A percentile compares a stretch with the other conserved stretches of the same genome.
Evolutionary conservation across 139 green algal genomes (phyloP).

Genomic region (Microglena sp.): DNA sequence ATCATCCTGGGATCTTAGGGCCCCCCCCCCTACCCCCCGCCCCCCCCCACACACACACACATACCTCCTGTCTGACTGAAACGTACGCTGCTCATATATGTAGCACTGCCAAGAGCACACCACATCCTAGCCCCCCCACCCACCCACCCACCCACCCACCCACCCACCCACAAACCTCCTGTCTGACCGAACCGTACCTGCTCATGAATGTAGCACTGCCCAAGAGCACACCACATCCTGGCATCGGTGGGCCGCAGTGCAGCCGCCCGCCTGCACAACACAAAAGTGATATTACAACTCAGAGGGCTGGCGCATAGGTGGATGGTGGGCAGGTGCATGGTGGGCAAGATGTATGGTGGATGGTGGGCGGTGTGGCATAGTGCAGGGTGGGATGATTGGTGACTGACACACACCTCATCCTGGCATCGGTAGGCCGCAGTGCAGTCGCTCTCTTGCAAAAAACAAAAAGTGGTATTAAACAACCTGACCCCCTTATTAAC

Average conservation of each 20-base stretch:
- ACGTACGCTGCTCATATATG: background rate
- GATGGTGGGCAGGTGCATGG: background rate
- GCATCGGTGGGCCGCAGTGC: constrained; percentile 75
- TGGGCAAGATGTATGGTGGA: background rate
- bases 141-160: too few relatives aligned
- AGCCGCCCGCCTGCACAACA: constrained; percentile 47
- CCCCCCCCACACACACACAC: background rate
- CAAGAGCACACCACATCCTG: constrained; percentile 97
- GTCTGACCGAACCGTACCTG: constrained; percentile 27
- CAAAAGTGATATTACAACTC: background rate
- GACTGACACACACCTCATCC: constrained; percentile 52
- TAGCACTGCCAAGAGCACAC: too few relatives aligned
- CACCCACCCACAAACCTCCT: background rate
- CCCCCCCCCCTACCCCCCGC: background rate
- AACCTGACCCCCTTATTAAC: too few relatives aligned
- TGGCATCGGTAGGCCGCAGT: constrained; percentile 71
- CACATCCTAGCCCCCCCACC: too few relatives aligned
- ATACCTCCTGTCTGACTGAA: background rate
- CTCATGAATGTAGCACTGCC: constrained; percentile 77
- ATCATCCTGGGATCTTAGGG: background rate
- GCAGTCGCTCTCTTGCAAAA: constrained; percentile 46
- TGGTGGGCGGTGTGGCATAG: background rate
- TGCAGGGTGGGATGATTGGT: background rate
- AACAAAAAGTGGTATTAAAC: background rate
- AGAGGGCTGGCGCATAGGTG: background rate